Base-by-base conservation (phyloP, 352 stramenopile genomes). In the Globisporangium polare region DNA sequence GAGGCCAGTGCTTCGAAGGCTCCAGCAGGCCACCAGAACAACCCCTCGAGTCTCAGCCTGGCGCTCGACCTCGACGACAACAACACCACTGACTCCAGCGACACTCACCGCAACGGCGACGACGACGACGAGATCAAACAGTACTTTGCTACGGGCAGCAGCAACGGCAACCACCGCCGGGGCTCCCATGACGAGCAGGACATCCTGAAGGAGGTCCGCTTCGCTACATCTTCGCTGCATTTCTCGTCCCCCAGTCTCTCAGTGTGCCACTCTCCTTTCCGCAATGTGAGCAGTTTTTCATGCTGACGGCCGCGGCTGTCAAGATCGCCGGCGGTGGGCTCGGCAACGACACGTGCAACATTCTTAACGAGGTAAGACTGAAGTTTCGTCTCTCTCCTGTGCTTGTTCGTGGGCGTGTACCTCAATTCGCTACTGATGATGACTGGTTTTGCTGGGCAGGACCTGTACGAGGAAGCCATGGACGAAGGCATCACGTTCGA, bases 271-370 rank as follows among this genome's bases (percentile, higher is more conserved):
- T 75, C 68, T 69, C 50, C 63, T 54, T 77, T 61, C 60, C 61
- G 43, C 60, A 37, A 49, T 58, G 29, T 37, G 20, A 39, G 53
- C 67, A 88, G 75, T 85, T 88, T 68, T 85, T 87, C 61, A 66
- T 85, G 65, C 60, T 87, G 31, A 87, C 77, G 3, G 77, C 77
- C 0, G 73, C 77, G 9, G 77, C 77, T 4, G 68, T 87, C 43
- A 87, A 87, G 60, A 81, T 83, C 59, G 63, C 71, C 3, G 77
- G 77, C 27, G 77, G 65, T 1, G 77, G 77, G 1, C 63, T 87
- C 5, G 63, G 75, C 43, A 85, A 84, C 63, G 75, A 83, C 54
- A 57, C 69, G 46, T 87, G 77, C 73, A 87, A 87, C 68, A 87
- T 87, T 51, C 60, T 66, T 49, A 87, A 87, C 64, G 77, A 77